Evolutionary conservation across 1,139 yeast genomes (phyloP).

Genomic region (Saccharomyces hybrid): DNA sequence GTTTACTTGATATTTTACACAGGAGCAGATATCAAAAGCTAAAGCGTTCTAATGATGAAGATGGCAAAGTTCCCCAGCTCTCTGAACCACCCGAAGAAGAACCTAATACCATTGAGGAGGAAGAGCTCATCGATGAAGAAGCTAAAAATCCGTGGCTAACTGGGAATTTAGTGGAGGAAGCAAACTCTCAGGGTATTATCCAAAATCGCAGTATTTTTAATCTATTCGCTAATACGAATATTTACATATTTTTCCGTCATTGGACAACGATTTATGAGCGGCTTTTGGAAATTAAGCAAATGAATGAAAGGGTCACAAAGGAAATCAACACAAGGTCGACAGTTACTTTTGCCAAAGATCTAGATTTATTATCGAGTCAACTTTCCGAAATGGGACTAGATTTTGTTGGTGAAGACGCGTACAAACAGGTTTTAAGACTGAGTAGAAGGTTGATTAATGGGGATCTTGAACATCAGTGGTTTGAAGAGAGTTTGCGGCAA

Average conservation of each 20-base stretch:
- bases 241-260: conserved; percentile 85
- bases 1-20: conserved; percentile 65
- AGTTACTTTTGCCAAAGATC: conserved; percentile 83
- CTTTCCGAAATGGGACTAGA: conserved; percentile 69
- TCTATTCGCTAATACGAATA: conserved; percentile 83
- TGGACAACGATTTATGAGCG: conserved; percentile 77
- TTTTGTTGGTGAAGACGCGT: conserved; percentile 65
- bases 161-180: conserved; percentile 54
- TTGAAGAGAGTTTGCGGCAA: conserved; percentile 91
- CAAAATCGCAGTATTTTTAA: conserved; percentile 46
- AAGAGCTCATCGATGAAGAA: conserved; percentile 22
- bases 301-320: conserved; percentile 57
- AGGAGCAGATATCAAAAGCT: conserved; percentile 45
- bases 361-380: conserved; percentile 75
- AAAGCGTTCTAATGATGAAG: conserved; percentile 35
- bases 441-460: conserved; percentile 80
- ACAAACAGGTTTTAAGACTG: conserved; percentile 63
- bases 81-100: conserved; percentile 14
- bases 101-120: conserved; percentile 30
- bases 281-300: conserved; percentile 62
- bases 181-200: conserved; percentile 29
- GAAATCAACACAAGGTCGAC: conserved; percentile 60
- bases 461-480: conserved; percentile 89
- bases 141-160: conserved; percentile 48
- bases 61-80: conserved; percentile 8